Evolutionary conservation across 768 basidiomycete genomes (phyloP), one percentile per base, ranked within the genome.

Genomic region (Brasilioporus rufonigricans): DNA sequence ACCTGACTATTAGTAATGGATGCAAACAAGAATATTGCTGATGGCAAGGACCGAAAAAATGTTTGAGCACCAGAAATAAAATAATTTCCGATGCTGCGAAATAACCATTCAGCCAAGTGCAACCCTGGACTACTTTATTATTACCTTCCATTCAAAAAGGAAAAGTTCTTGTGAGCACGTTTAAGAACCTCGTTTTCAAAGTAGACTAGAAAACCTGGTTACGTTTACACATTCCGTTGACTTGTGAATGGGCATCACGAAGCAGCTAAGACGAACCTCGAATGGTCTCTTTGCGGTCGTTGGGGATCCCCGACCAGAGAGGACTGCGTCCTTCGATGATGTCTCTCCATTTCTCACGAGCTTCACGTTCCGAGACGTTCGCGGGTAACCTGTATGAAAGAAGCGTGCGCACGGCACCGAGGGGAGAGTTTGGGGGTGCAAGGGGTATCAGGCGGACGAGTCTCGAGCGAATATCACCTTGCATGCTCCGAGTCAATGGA

Each of bases 11-110:
- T 87, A 0, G 93, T 93, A 59, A 97, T 93, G 2, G 91, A 91
- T 27, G 92, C 88, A 67, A 98, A 95, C 40, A 97, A 76, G 71
- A 96, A 98, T 58, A 98, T 91, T 13, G 95, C 93, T 1, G 92
- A 91, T 12, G 95, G 93, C 9, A 98, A 77, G 29, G 93, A 96
- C 6, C 93, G 86, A 65, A 98, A 93, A 73, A 98, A 93, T 13
- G 82, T 83, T 61, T 91, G 87, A 4, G 93, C 90, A 14, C 91
- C 93, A 8, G 93, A 89, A 24, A 98, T 76, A 66, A 96, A 90
- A 66, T 93, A 94, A 69, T 96, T 96, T 24, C 93, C 93, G 24
- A 94, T 83, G 60, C 89, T 91, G 57, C 18, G 48, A 48, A 31
- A 29, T 35, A 35, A 44, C 39, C 44, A 45, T 50, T 52, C 45